Conservation (phyloP, 2,329 filamentous ascomycete genomes). For the Penicillium rolfsii region DNA sequence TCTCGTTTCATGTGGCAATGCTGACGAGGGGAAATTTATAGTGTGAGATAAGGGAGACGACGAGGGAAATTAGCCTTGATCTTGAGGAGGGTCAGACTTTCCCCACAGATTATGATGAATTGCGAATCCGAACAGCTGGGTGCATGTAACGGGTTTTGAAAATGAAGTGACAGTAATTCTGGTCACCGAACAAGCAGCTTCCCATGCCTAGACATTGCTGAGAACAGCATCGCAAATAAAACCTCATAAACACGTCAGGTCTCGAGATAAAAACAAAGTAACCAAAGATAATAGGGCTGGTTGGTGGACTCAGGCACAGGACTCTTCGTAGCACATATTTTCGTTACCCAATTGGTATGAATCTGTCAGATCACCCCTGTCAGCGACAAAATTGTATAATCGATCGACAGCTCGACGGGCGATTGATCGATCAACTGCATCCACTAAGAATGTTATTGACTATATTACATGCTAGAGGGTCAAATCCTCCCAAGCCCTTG, state of each 20-base stretch:
- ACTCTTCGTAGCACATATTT: constrained; percentile 10
- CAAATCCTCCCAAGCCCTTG: not conserved
- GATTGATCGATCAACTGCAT: constrained; percentile 17
- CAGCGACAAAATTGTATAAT: constrained; percentile 21
- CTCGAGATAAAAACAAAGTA: not conserved
- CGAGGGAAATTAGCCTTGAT: not conserved
- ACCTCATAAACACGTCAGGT: not conserved
- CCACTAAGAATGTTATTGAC: constrained; percentile 13
- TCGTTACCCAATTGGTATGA: constrained; percentile 6
- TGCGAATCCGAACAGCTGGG: not conserved
- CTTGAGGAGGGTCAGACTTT: not conserved
- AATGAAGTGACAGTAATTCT: not conserved
- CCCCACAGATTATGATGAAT: no score
- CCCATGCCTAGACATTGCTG: no score
- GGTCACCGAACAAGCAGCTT: no score
- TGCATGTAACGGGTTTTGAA: not conserved
- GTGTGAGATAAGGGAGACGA: not conserved
- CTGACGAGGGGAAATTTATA: not conserved
- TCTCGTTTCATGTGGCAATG: constrained; percentile 9
- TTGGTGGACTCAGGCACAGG: not conserved
- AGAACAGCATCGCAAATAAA: not conserved
- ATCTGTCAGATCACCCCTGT: constrained; percentile 25
- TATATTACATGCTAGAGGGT: constrained; percentile 8
- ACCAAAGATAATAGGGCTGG: not conserved
- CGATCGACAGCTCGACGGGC: constrained; percentile 19